These are phyloP conservation scores for Colletotrichum navitas DNA, from an alignment of 2,329 filamentous ascomycete species.

Conservation along the genomic window DNA sequence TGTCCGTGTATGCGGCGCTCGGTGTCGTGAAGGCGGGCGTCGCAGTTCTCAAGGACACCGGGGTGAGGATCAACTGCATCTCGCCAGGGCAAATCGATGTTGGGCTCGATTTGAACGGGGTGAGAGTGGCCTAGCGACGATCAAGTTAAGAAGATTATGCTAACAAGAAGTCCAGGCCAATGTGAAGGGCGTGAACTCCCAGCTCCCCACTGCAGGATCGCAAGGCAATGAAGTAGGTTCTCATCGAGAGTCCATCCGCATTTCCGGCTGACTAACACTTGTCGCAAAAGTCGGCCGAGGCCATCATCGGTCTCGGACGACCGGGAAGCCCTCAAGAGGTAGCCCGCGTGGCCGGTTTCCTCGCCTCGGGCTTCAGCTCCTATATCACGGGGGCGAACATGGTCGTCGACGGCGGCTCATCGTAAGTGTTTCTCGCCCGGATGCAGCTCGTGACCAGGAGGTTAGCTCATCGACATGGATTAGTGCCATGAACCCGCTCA, in stretches of 20 bases:
- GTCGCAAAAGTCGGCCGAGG: constrained; percentile 55
- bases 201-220: constrained; percentile 67
- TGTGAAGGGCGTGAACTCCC: constrained; percentile 61
- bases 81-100: constrained; percentile 56
- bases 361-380: constrained; percentile 72
- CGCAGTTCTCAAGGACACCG: constrained; percentile 67
- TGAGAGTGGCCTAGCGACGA: constrained; percentile 43
- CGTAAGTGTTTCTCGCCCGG: constrained; percentile 46
- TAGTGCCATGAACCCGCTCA: constrained; percentile 57
- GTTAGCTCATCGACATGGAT: constrained; percentile 37
- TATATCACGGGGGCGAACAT: constrained; percentile 74
- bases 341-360: constrained; percentile 70
- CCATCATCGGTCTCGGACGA: constrained; percentile 69
- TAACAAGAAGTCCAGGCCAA: constrained; percentile 55
- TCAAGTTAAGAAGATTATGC: not conserved
- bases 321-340: constrained; percentile 70
- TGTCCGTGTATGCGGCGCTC: constrained; percentile 70
- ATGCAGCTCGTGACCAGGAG: constrained; percentile 2
- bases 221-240: constrained; percentile 60
- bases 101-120: constrained; percentile 58
- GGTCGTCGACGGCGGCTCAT: constrained; percentile 71
- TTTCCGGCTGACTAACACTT: not conserved
- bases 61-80: constrained; percentile 70
- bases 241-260: not conserved
- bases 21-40: constrained; percentile 72